Evolutionary conservation across 768 basidiomycete genomes (phyloP).

Genomic region (Galerina marginata): DNA sequence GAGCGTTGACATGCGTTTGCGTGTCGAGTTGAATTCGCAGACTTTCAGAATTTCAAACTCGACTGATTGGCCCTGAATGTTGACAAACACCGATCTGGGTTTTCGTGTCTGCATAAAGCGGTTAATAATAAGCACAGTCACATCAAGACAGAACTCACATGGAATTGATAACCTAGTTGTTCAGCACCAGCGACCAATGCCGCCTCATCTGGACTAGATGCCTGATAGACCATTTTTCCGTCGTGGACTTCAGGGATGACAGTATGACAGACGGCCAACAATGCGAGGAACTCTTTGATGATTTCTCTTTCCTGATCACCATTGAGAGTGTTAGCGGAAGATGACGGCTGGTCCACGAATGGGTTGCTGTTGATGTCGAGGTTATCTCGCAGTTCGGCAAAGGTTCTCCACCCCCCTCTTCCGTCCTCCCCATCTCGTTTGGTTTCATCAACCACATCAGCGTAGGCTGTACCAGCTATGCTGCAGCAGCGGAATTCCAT

Average conservation of each 20-base stretch:
- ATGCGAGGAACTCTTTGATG: conserved; percentile 73
- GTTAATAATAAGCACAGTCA: conserved; percentile 2
- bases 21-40: conserved; percentile 98
- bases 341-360: conserved; percentile 55
- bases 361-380: conserved; percentile 62
- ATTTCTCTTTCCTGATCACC: conserved; percentile 54
- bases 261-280: conserved; percentile 96
- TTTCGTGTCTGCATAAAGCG: conserved; percentile 75
- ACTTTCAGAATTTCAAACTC: conserved; percentile 95
- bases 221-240: conserved; percentile 93
- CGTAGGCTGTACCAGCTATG: conserved; percentile 88
- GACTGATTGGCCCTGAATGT: conserved; percentile 68
- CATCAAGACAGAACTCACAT: conserved; percentile 59
- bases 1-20: conserved; percentile 98
- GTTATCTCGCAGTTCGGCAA: conserved; percentile 68
- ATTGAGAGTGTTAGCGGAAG: conserved; percentile 31
- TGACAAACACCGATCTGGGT: conserved; percentile 93
- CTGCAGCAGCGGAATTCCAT: conserved; percentile 96
- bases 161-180: conserved; percentile 89
- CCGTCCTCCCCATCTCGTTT: conserved; percentile 68
- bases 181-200: conserved; percentile 96
- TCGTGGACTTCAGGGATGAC: conserved; percentile 93
- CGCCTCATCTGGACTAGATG: conserved; percentile 97
- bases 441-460: conserved; percentile 88
- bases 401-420: conserved; percentile 76